Conservation (phyloP, 176 grass and related monocot genomes). For the Carex littledalei region DNA sequence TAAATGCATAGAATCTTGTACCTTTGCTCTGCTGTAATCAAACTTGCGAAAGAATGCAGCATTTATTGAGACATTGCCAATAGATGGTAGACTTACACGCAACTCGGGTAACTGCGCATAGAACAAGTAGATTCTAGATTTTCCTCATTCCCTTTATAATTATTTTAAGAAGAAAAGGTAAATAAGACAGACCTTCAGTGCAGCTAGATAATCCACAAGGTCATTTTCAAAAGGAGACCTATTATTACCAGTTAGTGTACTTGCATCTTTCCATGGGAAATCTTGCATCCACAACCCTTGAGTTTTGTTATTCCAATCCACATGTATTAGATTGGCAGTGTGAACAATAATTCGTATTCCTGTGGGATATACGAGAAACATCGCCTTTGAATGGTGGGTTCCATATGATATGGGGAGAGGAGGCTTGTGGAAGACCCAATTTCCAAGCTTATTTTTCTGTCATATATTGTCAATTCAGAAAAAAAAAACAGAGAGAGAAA, state of each 20-base stretch:
- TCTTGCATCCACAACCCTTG: constrained; percentile 95
- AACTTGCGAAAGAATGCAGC: constrained; percentile 82
- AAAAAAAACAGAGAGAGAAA: constrained; percentile 19
- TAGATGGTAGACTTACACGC: constrained; percentile 47
- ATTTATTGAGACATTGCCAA: constrained; percentile 79
- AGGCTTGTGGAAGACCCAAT: constrained; percentile 86
- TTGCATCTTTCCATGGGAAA: constrained; percentile 82
- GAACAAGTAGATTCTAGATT: neutral
- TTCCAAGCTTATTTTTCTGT: constrained; percentile 58
- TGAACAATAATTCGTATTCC: constrained; percentile 88
- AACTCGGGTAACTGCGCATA: constrained; percentile 83
- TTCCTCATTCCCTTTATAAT: neutral
- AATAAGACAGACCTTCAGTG: constrained; percentile 58
- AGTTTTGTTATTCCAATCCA: constrained; percentile 98
- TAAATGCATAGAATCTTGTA: constrained; percentile 34
- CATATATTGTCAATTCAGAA: constrained; percentile 24
- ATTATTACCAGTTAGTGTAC: constrained; percentile 28
- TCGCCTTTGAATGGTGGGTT: constrained; percentile 96
- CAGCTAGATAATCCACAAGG: constrained; percentile 73
- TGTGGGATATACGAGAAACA: constrained; percentile 82
- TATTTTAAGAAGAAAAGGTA: constrained; percentile 20
- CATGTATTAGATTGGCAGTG: constrained; percentile 91
- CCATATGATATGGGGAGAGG: constrained; percentile 92
- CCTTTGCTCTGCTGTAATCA: constrained; percentile 85
- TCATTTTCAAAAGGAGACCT: constrained; percentile 71